Evolutionary conservation across 345 rosid genomes (phyloP).

Genomic region (Firmiana major): DNA sequence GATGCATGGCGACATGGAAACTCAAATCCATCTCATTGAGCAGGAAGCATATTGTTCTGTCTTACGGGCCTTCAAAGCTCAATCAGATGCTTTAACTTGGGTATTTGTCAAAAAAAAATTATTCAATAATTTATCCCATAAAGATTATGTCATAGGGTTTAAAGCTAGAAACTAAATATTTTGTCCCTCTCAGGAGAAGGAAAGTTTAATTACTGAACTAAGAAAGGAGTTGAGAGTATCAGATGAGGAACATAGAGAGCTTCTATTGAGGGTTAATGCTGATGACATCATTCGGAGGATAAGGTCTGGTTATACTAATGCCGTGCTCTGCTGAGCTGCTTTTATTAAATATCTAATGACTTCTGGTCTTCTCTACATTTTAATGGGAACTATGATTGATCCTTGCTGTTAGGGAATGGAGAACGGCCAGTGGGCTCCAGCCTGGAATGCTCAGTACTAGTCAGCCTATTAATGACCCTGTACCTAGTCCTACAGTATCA

Average conservation of each 20-base stretch:
- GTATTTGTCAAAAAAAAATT: constrained; percentile 33
- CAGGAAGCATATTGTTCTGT: constrained; percentile 89
- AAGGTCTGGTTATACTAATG: constrained; percentile 53
- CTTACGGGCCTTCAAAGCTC: constrained; percentile 96
- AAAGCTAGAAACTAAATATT: constrained; percentile 4
- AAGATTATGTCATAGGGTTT: background rate
- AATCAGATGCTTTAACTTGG: constrained; percentile 97
- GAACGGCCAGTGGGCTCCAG: constrained; percentile 65
- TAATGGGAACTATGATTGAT: too few species aligned
- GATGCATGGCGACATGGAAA: constrained; percentile 80
- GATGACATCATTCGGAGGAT: constrained; percentile 78
- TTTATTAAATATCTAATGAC: constrained; percentile 11
- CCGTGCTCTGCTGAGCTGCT: constrained; percentile 11
- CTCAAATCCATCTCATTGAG: constrained; percentile 83
- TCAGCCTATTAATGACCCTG: constrained; percentile 58
- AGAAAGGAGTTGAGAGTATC: constrained; percentile 94
- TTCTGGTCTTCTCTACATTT: constrained; percentile 19
- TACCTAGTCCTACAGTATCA: constrained; percentile 79
- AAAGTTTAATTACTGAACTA: constrained; percentile 90
- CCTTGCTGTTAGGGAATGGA: constrained; percentile 72
- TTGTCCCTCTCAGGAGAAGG: constrained; percentile 67
- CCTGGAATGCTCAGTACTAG: constrained; percentile 57
- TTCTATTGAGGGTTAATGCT: constrained; percentile 76
- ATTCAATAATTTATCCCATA: background rate
- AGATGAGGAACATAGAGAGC: constrained; percentile 92